phyloP scores from a whole-genome alignment of 2,329 filamentous ascomycete species.

The Plenodomus tracheiphilus region DNA sequence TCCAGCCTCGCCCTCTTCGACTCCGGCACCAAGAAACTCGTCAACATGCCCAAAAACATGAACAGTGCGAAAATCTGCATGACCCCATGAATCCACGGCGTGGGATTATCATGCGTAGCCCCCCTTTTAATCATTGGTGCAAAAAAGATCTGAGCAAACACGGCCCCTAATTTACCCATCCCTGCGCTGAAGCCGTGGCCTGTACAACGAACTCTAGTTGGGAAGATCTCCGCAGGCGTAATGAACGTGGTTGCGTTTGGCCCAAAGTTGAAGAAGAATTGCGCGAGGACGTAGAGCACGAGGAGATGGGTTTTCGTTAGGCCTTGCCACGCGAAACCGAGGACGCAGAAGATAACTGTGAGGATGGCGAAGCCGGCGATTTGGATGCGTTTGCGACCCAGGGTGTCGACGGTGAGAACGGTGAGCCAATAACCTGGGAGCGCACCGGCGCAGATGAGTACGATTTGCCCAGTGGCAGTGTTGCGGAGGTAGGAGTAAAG shows the following conservation, averaged over 20 bases:
- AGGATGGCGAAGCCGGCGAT: constrained; percentile 56
- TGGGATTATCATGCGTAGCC: constrained; percentile 52
- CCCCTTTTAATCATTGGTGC: constrained; percentile 59
- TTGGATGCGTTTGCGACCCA: constrained; percentile 79
- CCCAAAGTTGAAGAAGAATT: constrained; percentile 60
- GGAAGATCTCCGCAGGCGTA: constrained; percentile 57
- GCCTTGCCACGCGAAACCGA: constrained; percentile 53
- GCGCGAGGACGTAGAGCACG: constrained; percentile 52
- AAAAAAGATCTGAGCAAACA: constrained; percentile 55
- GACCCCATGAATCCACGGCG: constrained; percentile 71
- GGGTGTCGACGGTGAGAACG: constrained; percentile 71
- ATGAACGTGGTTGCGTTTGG: constrained; percentile 58
- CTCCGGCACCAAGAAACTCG: constrained; percentile 74
- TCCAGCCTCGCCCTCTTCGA: constrained; percentile 76
- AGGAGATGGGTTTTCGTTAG: constrained; percentile 49
- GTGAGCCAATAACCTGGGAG: constrained; percentile 84
- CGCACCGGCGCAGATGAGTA: constrained; percentile 76
- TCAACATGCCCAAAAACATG: constrained; percentile 73
- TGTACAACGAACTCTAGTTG: constrained; percentile 53
- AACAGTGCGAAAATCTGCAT: constrained; percentile 80
- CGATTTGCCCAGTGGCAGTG: constrained; percentile 76
- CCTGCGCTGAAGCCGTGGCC: constrained; percentile 55
- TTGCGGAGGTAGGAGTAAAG: constrained; percentile 74
- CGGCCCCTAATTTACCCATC: constrained; percentile 54
- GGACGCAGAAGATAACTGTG: constrained; percentile 54